These are phyloP conservation scores for Solanum acaule DNA, from an alignment of 257 asterid genomes.

Conservation along the genomic window DNA sequence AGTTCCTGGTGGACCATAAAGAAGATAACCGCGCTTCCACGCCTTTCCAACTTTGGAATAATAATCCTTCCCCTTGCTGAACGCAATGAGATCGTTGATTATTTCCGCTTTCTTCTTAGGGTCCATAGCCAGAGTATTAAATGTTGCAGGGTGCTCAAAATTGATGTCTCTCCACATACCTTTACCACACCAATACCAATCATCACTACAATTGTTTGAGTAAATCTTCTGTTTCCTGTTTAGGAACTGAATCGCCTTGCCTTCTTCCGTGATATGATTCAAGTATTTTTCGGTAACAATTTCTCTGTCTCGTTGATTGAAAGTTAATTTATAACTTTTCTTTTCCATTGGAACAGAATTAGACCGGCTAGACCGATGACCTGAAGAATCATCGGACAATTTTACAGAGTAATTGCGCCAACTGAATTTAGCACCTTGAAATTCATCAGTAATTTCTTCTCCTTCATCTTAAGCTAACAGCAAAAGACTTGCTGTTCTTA, in stretches of 20 bases:
- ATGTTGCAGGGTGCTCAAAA: background rate
- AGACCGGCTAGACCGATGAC: background rate
- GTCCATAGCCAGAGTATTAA: background rate
- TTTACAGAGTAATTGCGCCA: background rate
- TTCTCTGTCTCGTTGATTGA: background rate
- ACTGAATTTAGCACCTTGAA: background rate
- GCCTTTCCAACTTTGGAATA: background rate
- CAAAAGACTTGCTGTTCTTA: background rate
- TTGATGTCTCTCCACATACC: background rate
- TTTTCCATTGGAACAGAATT: background rate
- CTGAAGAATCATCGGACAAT: background rate
- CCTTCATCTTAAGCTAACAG: background rate
- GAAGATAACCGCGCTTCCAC: background rate
- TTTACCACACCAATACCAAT: background rate
- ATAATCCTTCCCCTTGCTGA: background rate
- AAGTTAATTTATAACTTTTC: background rate
- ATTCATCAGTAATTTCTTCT: background rate
- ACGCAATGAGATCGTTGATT: background rate
- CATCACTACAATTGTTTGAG: background rate
- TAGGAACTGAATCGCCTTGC: background rate
- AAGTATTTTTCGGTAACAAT: background rate
- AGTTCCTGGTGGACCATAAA: constrained; percentile 1
- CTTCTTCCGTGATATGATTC: background rate
- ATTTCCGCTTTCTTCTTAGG: background rate
- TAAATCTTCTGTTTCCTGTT: background rate